A percentile compares a stretch with the other conserved stretches of the same genome.
Conservation (phyloP, 2,329 filamentous ascomycete genomes). For the Aspergillus aculeatus region DNA sequence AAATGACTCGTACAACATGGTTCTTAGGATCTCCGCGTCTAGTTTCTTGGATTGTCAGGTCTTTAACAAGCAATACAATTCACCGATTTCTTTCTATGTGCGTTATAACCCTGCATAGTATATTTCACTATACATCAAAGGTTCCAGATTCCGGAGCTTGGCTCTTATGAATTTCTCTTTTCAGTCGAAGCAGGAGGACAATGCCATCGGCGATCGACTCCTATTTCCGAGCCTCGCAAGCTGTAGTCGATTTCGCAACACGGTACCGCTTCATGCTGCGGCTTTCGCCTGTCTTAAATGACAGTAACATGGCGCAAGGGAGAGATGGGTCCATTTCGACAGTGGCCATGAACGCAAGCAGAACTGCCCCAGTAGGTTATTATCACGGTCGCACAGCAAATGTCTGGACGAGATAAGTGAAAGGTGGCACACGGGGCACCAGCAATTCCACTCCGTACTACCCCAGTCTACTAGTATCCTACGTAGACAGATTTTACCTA, state of each 20-base stretch:
- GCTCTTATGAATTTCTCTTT: too few species aligned
- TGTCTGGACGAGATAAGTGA: neutral
- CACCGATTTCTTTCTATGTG: neutral
- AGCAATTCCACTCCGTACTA: neutral
- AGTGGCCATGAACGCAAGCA: neutral
- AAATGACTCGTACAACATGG: neutral
- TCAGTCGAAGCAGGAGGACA: neutral
- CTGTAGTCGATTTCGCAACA: neutral
- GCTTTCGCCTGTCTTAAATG: neutral
- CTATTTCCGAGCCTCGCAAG: neutral
- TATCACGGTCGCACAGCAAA: neutral
- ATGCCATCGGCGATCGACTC: constrained; percentile 11
- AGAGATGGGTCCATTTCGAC: neutral
- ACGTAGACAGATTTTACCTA: neutral
- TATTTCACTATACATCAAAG: too few species aligned
- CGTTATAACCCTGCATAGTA: neutral
- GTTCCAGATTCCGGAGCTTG: too few species aligned
- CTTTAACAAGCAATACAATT: neutral
- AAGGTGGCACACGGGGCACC: neutral
- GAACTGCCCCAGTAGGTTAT: neutral
- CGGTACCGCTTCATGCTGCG: neutral
- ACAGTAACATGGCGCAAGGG: neutral
- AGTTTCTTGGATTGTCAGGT: neutral
- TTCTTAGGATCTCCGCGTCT: neutral
- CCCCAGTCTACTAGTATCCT: neutral